These are phyloP conservation scores for Lasiodiplodia hormozganensis DNA, from an alignment of 2,329 filamentous ascomycete genomes.

Conservation along the genomic window DNA sequence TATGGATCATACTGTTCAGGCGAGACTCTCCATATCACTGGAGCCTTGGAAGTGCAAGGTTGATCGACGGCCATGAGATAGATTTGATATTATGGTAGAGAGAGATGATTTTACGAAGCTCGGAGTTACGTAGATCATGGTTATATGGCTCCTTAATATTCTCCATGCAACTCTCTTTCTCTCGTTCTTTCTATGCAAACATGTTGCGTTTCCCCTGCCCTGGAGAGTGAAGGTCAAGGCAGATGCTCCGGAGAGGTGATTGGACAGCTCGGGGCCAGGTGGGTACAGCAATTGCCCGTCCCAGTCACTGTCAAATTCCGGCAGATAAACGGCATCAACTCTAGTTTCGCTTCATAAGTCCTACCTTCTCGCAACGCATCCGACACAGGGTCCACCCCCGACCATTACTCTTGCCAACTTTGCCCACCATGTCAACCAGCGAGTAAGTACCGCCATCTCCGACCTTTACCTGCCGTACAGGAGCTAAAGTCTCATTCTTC, in stretches of 20 bases:
- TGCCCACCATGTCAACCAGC: background rate
- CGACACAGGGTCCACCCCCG: background rate
- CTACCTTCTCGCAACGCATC: background rate
- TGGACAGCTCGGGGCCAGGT: too few relatives aligned
- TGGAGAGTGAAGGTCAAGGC: too few relatives aligned
- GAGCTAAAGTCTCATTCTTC: background rate
- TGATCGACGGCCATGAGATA: constrained; percentile 10
- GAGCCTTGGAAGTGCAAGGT: constrained; percentile 39
- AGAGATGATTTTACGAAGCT: background rate
- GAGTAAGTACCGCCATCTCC: background rate
- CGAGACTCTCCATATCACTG: constrained; percentile 36
- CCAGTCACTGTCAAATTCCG: too few relatives aligned
- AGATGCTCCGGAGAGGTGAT: too few relatives aligned
- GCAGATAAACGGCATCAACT: background rate
- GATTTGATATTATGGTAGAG: too few relatives aligned
- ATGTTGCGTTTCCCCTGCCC: too few relatives aligned
- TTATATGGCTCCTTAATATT: background rate
- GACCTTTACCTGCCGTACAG: background rate
- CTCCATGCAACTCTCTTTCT: too few relatives aligned
- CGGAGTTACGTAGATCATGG: background rate
- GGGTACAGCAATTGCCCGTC: too few relatives aligned
- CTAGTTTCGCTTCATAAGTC: background rate
- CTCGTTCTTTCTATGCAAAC: too few relatives aligned
- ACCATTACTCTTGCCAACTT: background rate
- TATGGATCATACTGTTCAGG: constrained; percentile 38